A percentile compares a stretch with the other conserved stretches of the same genome.
phyloP scores from a whole-genome alignment of 2,329 filamentous ascomycete species.

The Fusarium sp. region DNA sequence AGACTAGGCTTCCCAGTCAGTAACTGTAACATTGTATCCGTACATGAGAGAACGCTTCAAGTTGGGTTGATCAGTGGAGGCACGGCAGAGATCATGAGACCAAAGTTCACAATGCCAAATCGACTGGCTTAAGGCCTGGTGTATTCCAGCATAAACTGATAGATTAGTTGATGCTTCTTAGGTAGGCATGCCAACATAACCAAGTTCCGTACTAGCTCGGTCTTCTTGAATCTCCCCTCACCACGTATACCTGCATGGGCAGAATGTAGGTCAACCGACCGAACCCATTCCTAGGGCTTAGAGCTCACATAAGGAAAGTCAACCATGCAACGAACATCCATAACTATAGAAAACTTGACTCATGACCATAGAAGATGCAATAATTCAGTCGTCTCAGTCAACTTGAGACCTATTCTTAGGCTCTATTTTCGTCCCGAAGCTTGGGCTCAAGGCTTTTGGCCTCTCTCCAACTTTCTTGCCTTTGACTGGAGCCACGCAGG shows the following conservation, averaged over 20 bases:
- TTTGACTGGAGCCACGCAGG: conserved; percentile 12
- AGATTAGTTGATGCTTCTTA: neutral
- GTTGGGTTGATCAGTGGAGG: neutral
- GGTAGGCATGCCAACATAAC: neutral
- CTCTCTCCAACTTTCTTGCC: neutral
- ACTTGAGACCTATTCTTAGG: neutral
- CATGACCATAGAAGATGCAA: neutral
- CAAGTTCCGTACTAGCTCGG: neutral
- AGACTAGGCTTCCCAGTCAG: neutral
- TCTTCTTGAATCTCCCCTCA: neutral
- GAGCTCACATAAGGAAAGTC: neutral
- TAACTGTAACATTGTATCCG: neutral
- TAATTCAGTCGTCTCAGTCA: neutral
- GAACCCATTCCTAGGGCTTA: neutral
- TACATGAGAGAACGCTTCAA: neutral
- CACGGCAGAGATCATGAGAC: neutral
- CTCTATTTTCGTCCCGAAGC: neutral
- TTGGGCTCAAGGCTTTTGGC: neutral
- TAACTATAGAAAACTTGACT: neutral
- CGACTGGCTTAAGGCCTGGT: neutral
- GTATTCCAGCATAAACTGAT: neutral
- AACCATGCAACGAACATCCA: neutral
- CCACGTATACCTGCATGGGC: neutral
- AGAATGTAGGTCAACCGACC: neutral
- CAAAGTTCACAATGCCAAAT: neutral